Evolutionary conservation across 345 rosid genomes (phyloP).

Genomic region (Populus simonii): DNA sequence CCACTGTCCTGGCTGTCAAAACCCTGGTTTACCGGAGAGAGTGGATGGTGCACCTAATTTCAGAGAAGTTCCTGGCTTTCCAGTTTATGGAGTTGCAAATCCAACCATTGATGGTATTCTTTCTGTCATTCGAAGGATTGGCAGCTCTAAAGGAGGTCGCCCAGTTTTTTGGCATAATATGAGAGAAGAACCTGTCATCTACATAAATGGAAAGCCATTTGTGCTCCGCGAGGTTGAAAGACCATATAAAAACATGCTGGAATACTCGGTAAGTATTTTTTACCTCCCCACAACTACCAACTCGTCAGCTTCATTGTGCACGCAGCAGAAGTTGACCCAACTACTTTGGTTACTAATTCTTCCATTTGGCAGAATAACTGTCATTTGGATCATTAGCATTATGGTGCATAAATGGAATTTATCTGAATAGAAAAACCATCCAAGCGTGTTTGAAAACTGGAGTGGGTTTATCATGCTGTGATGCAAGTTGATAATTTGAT

Average conservation of each 20-base stretch:
- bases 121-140: slow-evolving; percentile 80
- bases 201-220: slow-evolving; percentile 93
- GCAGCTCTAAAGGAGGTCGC: slow-evolving; percentile 69
- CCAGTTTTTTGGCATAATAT: slow-evolving; percentile 95
- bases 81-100: slow-evolving; percentile 99
- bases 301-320: not conserved
- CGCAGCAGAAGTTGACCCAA: not conserved
- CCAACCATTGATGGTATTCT: slow-evolving; percentile 91
- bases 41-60: slow-evolving; percentile 99
- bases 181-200: slow-evolving; percentile 99
- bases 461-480: not conserved
- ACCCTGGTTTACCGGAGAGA: slow-evolving; percentile 67
- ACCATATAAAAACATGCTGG: slow-evolving; percentile 94
- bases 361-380: not conserved
- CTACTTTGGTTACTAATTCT: not conserved
- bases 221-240: slow-evolving; percentile 98
- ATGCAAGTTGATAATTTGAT: not conserved
- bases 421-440: not conserved
- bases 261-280: slow-evolving; percentile 63
- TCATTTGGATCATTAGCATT: not conserved
- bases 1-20: slow-evolving; percentile 97
- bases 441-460: not conserved
- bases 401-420: not conserved
- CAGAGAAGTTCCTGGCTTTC: slow-evolving; percentile 95
- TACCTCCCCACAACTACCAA: not conserved